Evolutionary conservation across 441 rosid species (phyloP).

Genomic region (Codiaeum variegatum): DNA sequence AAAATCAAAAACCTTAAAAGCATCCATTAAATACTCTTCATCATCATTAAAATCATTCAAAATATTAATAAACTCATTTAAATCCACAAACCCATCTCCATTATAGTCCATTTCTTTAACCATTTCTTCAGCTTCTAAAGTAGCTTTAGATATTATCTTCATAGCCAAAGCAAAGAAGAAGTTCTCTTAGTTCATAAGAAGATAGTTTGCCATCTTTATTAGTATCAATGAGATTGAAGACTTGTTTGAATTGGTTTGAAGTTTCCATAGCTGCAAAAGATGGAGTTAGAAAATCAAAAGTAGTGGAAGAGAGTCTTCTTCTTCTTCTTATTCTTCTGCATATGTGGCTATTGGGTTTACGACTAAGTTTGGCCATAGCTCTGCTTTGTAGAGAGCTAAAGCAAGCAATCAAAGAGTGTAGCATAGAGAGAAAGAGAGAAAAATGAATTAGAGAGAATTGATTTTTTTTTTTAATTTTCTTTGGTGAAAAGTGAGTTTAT

Average conservation of each 20-base stretch:
- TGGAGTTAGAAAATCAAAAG: constrained; percentile 24
- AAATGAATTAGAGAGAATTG: background rate
- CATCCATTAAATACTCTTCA: too few species aligned
- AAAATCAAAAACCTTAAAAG: too few species aligned
- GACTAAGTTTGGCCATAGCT: constrained; percentile 4
- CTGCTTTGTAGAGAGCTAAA: constrained; percentile 22
- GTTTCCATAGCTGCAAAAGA: constrained; percentile 37
- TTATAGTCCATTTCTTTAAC: constrained; percentile 40
- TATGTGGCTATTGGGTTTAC: constrained; percentile 2
- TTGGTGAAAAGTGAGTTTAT: too few species aligned
- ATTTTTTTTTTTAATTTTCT: too few species aligned
- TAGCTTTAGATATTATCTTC: constrained; percentile 32
- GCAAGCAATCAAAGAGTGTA: constrained; percentile 21
- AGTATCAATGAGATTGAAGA: constrained; percentile 32
- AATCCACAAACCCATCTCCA: constrained; percentile 46
- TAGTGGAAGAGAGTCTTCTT: constrained; percentile 20
- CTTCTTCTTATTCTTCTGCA: too few species aligned
- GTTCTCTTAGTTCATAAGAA: constrained; percentile 34
- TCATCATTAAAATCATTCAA: too few species aligned
- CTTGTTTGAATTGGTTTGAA: constrained; percentile 23
- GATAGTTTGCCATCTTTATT: constrained; percentile 54
- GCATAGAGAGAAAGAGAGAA: constrained; percentile 1
- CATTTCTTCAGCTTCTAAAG: constrained; percentile 34
- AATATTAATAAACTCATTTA: too few species aligned
- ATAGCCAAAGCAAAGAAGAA: constrained; percentile 39